Evolutionary conservation across 495 filamentous ascomycete genomes (phyloP).

Genomic region (Hamigera avellanea): DNA sequence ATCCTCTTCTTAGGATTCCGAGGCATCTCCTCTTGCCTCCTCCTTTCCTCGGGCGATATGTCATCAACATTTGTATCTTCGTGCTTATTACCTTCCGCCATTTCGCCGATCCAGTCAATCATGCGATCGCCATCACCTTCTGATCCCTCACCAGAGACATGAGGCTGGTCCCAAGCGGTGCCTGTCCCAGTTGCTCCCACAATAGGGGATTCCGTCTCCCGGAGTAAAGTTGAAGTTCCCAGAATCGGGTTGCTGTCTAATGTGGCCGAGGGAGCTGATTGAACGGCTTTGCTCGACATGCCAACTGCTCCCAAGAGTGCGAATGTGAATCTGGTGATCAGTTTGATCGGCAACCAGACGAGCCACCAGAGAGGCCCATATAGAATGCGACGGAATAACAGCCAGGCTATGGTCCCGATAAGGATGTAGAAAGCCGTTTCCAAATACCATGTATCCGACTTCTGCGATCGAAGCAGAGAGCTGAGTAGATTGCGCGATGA

Average conservation of each 20-base stretch:
- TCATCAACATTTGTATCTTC: conserved; percentile 18
- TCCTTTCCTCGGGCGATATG: conserved; percentile 25
- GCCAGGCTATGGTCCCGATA: conserved; percentile 64
- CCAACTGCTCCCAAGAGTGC: conserved; percentile 27
- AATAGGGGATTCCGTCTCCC: conserved; percentile 8
- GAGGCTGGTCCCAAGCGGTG: conserved; percentile 15
- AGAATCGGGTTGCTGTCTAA: conserved; percentile 1
- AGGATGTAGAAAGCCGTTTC: conserved; percentile 78
- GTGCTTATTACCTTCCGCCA: conserved; percentile 38
- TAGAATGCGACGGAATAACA: conserved; percentile 70
- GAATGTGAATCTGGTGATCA: conserved; percentile 41
- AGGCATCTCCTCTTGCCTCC: conserved; percentile 34
- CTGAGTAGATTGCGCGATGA: conserved; percentile 63
- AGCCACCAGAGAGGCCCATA: conserved; percentile 90
- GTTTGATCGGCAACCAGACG: conserved; percentile 64
- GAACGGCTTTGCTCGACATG: conserved; percentile 19
- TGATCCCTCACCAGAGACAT: conserved; percentile 8
- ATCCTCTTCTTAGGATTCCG: conserved; percentile 76
- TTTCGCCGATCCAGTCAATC: conserved; percentile 42
- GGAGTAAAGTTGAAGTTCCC: conserved; percentile 7
- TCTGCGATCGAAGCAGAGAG: conserved; percentile 72
- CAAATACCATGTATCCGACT: conserved; percentile 95
- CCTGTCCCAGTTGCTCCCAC: conserved; percentile 7
- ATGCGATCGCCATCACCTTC: conserved; percentile 24
- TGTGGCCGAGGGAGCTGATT: conserved; percentile 10